Evolutionary conservation across 1,284 basidiomycete species (phyloP), one percentile per base, ranked within the genome.

Genomic region (Trichosporon sp.): DNA sequence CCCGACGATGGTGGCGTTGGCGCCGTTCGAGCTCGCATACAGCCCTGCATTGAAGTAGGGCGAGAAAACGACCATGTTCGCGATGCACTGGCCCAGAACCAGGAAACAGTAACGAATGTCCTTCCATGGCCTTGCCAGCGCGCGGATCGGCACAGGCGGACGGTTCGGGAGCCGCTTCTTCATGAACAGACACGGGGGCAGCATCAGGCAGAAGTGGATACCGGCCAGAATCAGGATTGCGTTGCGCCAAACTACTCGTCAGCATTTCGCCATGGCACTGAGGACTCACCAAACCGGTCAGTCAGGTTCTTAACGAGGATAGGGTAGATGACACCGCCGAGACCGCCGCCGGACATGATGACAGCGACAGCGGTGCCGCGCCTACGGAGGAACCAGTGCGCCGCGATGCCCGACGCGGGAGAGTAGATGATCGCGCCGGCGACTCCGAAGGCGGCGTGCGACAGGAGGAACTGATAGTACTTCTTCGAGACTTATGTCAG

Each of bases 381-480:
- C 26, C 76, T 76, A 14, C 76, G 70, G 51, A 79, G 69, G 70
- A 84, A 84, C 81, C 81, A 84, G 66, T 84, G 83, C 0, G 78
- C 80, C 1, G 78, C 75, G n/a, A 82, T 78, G 4, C 80, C 79
- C 1, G 80, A 82, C 0, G 79, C 75, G 3, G 83, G 81, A 0
- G 80, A 77, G 68, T 82, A 84, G 11, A 81, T 68, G 37, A 80
- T 67, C 0, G 79, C 75, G 2, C 79, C 80, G 4, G 78, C 78
- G 2, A 81, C 71, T 8, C 83, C 83, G 46, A 79, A 80, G 3
- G 78, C 73, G 5, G 77, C 70, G 66, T 83, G 81, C 3, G 81
- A 78, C 6, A 83, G 77, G 16, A 83, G 70, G 71, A 84, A 79
- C 64, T 84, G 81, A 69, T 80, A 84, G 72, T 79, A 84, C 63